Evolutionary conservation across 1,284 basidiomycete species (phyloP).

Genomic region (Cystobasidium pallidum): DNA sequence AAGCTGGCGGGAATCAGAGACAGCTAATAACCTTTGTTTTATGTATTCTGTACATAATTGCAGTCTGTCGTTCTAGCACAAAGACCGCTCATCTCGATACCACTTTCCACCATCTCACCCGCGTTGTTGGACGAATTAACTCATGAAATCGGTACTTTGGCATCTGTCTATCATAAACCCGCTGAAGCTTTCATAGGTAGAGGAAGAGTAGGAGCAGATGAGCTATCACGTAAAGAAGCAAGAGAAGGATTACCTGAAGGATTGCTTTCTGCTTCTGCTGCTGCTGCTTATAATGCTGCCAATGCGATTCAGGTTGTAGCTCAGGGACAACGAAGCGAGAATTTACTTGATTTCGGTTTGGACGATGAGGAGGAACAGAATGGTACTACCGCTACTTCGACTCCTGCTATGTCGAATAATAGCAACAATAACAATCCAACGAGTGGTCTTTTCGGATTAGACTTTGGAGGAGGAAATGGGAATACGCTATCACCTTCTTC

Average conservation of each 20-base stretch:
- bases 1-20: too few species aligned
- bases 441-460: conserved; percentile 60
- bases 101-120: conserved; percentile 84
- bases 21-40: too few species aligned
- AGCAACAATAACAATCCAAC: conserved; percentile 8
- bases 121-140: conserved; percentile 91
- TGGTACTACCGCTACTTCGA: conserved; percentile 55
- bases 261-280: conserved; percentile 20
- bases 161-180: conserved; percentile 95
- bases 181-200: conserved; percentile 61
- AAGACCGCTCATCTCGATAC: conserved; percentile 89
- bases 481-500: too few species aligned
- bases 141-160: conserved; percentile 79
- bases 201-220: conserved; percentile 68
- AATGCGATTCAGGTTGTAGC: conserved; percentile 87
- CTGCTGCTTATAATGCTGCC: conserved; percentile 60
- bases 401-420: conserved; percentile 55
- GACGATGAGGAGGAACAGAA: conserved; percentile 64
- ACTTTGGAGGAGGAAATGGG: conserved; percentile 62
- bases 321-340: conserved; percentile 87
- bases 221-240: conserved; percentile 61
- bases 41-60: too few species aligned
- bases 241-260: conserved; percentile 29
- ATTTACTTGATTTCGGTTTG: conserved; percentile 90
- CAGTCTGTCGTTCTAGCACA: conserved; percentile 88